These are phyloP conservation scores for Leccinum fuscescens DNA, from an alignment of 1,284 basidiomycete genomes.

Conservation along the genomic window DNA sequence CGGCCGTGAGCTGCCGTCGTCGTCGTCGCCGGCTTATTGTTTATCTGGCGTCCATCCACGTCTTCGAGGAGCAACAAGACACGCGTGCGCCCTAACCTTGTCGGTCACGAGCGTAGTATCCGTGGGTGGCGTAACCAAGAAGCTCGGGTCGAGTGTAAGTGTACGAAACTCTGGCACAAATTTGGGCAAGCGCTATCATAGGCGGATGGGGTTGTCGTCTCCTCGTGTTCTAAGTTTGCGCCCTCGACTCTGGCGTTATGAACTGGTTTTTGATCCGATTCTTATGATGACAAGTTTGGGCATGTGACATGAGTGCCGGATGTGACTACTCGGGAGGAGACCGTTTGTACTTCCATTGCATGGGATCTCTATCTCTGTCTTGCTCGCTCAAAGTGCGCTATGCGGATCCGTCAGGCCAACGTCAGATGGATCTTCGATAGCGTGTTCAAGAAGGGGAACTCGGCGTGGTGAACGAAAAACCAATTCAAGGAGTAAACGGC, in stretches of 20 bases:
- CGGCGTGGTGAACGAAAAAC: background rate
- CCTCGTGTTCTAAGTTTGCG: conserved; percentile 1
- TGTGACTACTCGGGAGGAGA: background rate
- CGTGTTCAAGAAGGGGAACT: background rate
- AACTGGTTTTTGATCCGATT: background rate
- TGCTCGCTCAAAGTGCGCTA: conserved; percentile 18
- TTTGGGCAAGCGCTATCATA: background rate
- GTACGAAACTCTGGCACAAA: background rate
- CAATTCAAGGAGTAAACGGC: background rate
- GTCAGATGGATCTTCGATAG: background rate
- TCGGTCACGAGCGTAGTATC: background rate
- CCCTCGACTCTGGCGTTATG: conserved; percentile 1
- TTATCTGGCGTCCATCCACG: background rate
- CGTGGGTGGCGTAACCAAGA: background rate
- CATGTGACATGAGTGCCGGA: background rate
- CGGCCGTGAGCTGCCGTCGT: background rate
- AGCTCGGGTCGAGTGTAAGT: background rate
- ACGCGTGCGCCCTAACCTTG: background rate
- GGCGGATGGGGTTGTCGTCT: background rate
- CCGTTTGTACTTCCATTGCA: background rate
- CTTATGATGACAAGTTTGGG: conserved; percentile 1
- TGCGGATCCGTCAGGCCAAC: conserved; percentile 2
- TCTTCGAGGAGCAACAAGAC: background rate
- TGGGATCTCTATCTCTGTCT: background rate
- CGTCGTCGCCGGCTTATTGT: background rate